Conservation (phyloP, 2,329 filamentous ascomycete species). For the Pleurostoma richardsiae region DNA sequence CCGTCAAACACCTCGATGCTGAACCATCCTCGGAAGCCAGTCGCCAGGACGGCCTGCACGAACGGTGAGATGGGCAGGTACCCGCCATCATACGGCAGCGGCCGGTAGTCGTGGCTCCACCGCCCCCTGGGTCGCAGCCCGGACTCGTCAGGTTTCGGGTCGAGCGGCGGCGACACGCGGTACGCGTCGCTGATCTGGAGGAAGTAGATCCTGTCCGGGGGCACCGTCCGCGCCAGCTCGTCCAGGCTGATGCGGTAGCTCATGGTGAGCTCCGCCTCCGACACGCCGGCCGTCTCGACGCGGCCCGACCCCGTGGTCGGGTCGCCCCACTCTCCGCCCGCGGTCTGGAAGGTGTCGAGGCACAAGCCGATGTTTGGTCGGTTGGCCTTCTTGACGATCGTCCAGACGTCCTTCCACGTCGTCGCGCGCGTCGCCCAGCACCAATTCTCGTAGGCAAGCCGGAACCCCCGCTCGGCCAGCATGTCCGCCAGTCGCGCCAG, state of each 20-base stretch:
- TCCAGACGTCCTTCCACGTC: conserved; percentile 65
- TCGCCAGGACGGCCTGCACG: conserved; percentile 58
- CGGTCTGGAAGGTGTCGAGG: conserved; percentile 73
- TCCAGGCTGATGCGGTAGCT: conserved; percentile 49
- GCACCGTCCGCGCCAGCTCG: conserved; percentile 51
- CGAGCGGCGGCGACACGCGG: conserved; percentile 51
- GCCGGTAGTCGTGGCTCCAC: conserved; percentile 70
- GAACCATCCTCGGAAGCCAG: conserved; percentile 38
- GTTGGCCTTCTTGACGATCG: conserved; percentile 58
- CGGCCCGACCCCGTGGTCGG: conserved; percentile 60
- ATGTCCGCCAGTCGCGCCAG: conserved; percentile 60
- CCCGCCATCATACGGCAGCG: conserved; percentile 64
- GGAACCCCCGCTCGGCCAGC: conserved; percentile 49
- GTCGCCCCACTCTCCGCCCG: conserved; percentile 68
- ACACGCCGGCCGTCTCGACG: conserved; percentile 36
- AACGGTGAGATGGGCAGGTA: conserved; percentile 66
- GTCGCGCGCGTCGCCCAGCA: conserved; percentile 71
- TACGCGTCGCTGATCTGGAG: conserved; percentile 75
- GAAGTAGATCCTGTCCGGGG: conserved; percentile 66
- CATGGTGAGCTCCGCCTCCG: conserved; percentile 37
- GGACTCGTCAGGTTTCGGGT: conserved; percentile 37
- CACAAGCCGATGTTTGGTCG: conserved; percentile 67
- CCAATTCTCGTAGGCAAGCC: conserved; percentile 76
- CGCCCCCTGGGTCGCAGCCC: conserved; percentile 55
- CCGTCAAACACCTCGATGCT: conserved; percentile 25